Evolutionary conservation across 1,284 basidiomycete species (phyloP).

Genomic region (Quambalaria eucalypti): DNA sequence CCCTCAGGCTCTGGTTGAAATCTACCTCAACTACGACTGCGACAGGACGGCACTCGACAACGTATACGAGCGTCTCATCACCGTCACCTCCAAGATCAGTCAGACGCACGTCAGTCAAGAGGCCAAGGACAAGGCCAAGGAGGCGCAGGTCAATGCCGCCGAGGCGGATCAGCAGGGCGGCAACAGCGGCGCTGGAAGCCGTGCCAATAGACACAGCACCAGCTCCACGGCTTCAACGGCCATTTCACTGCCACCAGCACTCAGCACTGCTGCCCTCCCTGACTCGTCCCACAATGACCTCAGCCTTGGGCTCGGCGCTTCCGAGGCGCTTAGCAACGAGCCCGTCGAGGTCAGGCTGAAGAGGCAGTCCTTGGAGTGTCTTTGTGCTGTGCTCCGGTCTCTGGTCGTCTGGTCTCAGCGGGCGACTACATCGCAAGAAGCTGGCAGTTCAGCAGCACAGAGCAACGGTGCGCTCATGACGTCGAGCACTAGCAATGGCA

Average conservation of each 20-base stretch:
- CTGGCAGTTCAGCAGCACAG: conserved; percentile 4
- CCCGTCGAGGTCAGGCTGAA: conserved; percentile 41
- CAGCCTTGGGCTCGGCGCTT: background rate
- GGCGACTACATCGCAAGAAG: conserved; percentile 10
- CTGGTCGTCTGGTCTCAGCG: conserved; percentile 39
- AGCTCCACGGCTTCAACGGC: background rate
- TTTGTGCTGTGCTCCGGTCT: conserved; percentile 42
- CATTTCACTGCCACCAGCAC: background rate
- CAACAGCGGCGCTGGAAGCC: background rate
- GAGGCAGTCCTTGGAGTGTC: conserved; percentile 43
- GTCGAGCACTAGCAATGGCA: background rate
- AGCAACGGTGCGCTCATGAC: conserved; percentile 4
- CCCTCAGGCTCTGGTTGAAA: conserved; percentile 45
- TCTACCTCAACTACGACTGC: conserved; percentile 47
- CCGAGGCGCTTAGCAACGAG: conserved; percentile 8
- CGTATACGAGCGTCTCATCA: conserved; percentile 46
- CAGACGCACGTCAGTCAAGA: conserved; percentile 22
- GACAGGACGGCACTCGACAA: conserved; percentile 45
- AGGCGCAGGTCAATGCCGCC: background rate
- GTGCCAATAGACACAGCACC: background rate
- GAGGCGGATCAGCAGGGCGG: background rate
- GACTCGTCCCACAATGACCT: background rate
- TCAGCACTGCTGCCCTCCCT: background rate
- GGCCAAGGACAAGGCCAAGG: background rate
- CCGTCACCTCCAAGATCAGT: conserved; percentile 36